These are phyloP conservation scores for Odontarrhena argentea DNA, from an alignment of 345 rosid genomes.

Conservation along the genomic window DNA sequence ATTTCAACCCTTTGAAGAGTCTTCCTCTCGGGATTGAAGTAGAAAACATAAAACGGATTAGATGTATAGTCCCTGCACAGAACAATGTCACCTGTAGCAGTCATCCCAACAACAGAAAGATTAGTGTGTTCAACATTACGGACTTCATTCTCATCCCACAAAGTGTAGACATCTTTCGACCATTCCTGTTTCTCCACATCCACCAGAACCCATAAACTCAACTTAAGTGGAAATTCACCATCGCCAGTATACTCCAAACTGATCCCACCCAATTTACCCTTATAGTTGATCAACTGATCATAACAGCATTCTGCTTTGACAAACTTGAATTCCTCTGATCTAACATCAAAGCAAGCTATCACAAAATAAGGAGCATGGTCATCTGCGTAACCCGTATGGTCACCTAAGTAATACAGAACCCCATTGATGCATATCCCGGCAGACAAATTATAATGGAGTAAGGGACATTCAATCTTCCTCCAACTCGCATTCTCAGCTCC, in stretches of 20 bases:
- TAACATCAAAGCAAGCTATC: slow-evolving; percentile 26
- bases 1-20: neutral
- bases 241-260: fast-evolving
- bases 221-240: neutral
- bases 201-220: slow-evolving; percentile 2
- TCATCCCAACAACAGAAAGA: neutral
- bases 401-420: slow-evolving; percentile 7
- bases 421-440: slow-evolving; percentile 17
- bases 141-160: neutral
- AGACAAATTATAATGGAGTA: fast-evolving
- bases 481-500: neutral
- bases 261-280: slow-evolving; percentile 6
- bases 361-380: too few species aligned
- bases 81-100: too few species aligned
- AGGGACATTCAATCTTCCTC: slow-evolving; percentile 8
- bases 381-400: too few species aligned
- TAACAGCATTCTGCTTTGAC: too few species aligned
- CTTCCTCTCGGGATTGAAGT: too few species aligned
- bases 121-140: too few species aligned
- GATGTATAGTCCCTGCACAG: too few species aligned
- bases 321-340: neutral
- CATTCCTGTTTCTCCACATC: slow-evolving; percentile 18
- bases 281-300: neutral
- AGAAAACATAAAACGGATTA: too few species aligned
- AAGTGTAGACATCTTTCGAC: neutral